phyloP scores from a whole-genome alignment of 192 early-diverging fungal genomes.

The Piromyces finnis region DNA sequence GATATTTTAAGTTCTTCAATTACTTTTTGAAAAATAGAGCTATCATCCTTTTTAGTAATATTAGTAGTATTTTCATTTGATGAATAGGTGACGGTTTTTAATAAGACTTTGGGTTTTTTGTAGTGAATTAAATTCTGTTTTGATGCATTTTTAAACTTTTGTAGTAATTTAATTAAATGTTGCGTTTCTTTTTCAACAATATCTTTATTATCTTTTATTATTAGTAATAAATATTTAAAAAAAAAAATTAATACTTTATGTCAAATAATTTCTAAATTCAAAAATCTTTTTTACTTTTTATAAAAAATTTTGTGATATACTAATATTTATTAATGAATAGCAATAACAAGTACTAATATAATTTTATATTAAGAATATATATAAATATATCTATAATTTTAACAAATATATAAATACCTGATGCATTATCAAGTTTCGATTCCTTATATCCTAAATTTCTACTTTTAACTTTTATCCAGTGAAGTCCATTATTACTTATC shows the following conservation, averaged over 20 bases:
- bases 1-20: not conserved
- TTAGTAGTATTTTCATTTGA: no score
- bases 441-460: not conserved
- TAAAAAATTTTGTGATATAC: no score
- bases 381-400: no score
- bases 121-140: not conserved
- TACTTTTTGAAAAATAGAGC: no score
- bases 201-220: not conserved
- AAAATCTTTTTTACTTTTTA: no score
- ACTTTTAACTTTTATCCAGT: not conserved
- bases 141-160: not conserved
- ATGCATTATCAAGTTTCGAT: not conserved
- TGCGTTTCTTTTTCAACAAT: not conserved
- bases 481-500: not conserved
- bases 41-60: no score
- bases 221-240: no score
- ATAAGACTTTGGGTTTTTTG: not conserved
- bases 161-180: not conserved
- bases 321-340: no score
- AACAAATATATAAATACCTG: not conserved
- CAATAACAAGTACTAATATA: no score
- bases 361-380: no score
- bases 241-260: no score
- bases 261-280: no score
- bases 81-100: not conserved